Percentiles rank a stretch among this genome's conserved stretches.
Evolutionary conservation across 2,329 filamentous ascomycete genomes (phyloP).

Genomic region (Neobulgaria alba): DNA sequence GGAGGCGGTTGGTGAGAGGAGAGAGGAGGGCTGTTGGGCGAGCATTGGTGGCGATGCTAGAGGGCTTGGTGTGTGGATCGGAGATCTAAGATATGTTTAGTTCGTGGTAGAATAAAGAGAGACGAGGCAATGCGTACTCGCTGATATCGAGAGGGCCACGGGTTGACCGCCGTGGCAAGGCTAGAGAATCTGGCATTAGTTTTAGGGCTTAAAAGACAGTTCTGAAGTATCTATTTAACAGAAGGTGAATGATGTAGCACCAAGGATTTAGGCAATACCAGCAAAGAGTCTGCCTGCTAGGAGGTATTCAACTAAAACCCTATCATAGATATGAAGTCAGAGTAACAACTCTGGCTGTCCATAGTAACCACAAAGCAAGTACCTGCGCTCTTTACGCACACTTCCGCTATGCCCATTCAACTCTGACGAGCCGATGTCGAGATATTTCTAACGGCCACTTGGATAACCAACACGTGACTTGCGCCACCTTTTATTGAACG

Average conservation of each 20-base stretch:
- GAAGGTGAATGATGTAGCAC: neutral
- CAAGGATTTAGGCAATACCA: neutral
- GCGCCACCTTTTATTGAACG: neutral
- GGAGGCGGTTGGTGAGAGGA: slow-evolving; percentile 17
- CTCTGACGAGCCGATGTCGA: too few relatives aligned
- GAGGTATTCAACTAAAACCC: too few relatives aligned
- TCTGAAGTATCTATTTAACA: neutral
- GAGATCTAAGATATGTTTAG: slow-evolving; percentile 11
- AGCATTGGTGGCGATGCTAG: slow-evolving; percentile 5
- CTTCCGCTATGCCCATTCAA: too few relatives aligned
- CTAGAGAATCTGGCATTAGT: slow-evolving; percentile 9
- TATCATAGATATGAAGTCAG: too few relatives aligned
- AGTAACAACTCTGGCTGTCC: too few relatives aligned
- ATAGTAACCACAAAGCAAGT: neutral
- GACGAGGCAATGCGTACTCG: slow-evolving; percentile 48
- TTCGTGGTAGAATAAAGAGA: neutral
- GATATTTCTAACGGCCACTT: too few relatives aligned
- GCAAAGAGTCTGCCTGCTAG: too few relatives aligned
- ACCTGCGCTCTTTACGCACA: too few relatives aligned
- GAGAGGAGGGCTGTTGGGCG: slow-evolving; percentile 10
- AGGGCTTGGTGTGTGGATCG: slow-evolving; percentile 9
- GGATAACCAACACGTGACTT: too few relatives aligned
- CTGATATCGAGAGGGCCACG: slow-evolving; percentile 70
- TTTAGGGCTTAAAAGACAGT: neutral
- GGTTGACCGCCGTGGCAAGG: slow-evolving; percentile 54